Evolutionary conservation across 2,329 filamentous ascomycete species (phyloP).

Genomic region (Aspergillus persii): DNA sequence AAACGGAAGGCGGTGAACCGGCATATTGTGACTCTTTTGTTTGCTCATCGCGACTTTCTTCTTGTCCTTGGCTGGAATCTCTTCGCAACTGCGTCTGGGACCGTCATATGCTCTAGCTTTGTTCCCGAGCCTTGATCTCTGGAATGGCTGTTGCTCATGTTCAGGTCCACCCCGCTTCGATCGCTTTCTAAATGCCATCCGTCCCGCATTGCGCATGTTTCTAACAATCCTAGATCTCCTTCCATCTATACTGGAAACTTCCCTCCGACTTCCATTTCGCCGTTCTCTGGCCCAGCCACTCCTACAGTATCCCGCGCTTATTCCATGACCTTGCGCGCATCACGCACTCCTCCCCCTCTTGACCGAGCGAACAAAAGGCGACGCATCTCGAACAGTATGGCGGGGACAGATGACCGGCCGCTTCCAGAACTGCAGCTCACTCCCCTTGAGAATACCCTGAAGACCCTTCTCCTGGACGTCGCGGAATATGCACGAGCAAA

Average conservation of each 20-base stretch:
- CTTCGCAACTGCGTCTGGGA: background rate
- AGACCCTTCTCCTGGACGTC: constrained; percentile 77
- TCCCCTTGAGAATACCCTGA: constrained; percentile 68
- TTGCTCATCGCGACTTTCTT: background rate
- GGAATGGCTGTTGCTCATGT: constrained; percentile 24
- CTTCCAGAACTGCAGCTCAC: constrained; percentile 59
- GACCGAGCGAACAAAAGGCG: constrained; percentile 33
- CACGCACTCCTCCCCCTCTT: constrained; percentile 12
- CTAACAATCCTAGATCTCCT: constrained; percentile 3
- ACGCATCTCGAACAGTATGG: constrained; percentile 32
- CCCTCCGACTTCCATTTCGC: constrained; percentile 8
- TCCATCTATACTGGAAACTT: constrained; percentile 11
- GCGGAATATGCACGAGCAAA: constrained; percentile 60
- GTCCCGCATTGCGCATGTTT: constrained; percentile 12
- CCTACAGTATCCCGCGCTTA: background rate
- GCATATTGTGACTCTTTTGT: background rate
- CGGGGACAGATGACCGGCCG: constrained; percentile 7
- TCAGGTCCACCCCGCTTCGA: constrained; percentile 12
- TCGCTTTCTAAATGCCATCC: constrained; percentile 17
- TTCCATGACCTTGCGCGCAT: constrained; percentile 29
- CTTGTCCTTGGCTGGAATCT: background rate
- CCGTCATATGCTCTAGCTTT: background rate
- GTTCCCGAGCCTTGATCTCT: background rate
- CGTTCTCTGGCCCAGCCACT: background rate
- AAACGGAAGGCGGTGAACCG: background rate